Base-by-base conservation (phyloP, 1,284 basidiomycete species). In the Kwoniella shivajii region DNA sequence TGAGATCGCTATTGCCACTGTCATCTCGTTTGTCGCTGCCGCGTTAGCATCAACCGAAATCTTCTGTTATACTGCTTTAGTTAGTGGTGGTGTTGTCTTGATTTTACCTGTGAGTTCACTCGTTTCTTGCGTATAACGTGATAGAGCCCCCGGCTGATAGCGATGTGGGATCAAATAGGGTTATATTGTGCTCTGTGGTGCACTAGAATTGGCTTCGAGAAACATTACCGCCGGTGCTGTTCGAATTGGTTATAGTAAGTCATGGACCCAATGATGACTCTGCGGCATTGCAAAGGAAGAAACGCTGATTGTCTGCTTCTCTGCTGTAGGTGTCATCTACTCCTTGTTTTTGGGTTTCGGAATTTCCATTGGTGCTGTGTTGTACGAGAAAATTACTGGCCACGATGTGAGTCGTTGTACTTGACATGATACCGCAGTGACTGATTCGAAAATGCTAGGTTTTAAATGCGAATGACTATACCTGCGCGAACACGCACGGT, bases 61-160 rank as follows among this genome's bases (percentile, higher is more conserved):
- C 51, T 88, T 94, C 61, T 95, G 92, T 78, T 95, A 91, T 71
- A 87, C 90, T 2, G 88, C 92, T 1, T 81, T 95, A 54, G 88
- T 90, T 0, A 90, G 89, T 3, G 84, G 85, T 16, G 88, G 90
- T 3, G 87, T 94, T 57, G 91, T 94, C 4, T 82, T 93, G 50
- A 95, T 95, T 66, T 82, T 95, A 4, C 92, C 90, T 13, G 86
- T 87, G 72, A 68, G 84, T 13, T 9, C 13, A 30, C 29, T 39
- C 33, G 26, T 20, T 16, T 39, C n/a, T 20, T n/a, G 10, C 14
- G 37, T 39, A 34, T 18, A 10, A 22, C 20, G 26, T 31, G 6
- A 22, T 16, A 31, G 16, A 30, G 20, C 7, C 10, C 6, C 39
- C 52, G 44, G 43, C 53, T 49, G 13, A 24, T 13, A 29, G 20